Base-by-base conservation (phyloP, 2,329 filamentous ascomycete species). In the Aureobasidium sp. region DNA sequence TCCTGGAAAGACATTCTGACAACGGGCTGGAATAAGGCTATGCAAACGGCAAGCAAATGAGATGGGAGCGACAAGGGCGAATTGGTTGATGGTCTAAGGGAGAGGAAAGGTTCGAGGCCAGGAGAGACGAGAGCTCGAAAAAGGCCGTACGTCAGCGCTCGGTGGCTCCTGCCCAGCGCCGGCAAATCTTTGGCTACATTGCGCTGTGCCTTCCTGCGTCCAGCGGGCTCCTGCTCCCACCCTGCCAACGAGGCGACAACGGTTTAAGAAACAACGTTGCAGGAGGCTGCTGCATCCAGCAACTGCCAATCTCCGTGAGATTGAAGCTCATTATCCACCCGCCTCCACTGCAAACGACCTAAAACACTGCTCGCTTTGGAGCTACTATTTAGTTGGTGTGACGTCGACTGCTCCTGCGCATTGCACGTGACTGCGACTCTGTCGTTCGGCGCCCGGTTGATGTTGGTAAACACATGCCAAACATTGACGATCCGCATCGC, bases 1-100 rank as follows among this genome's bases (percentile, higher is more conserved):
- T 91, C 88, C 77, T 91, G 88, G 69, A 86, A 81, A 76, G 86
- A 87, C 87, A 91, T 91, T 31, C 60, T 40, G 31, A 49, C 12
- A 37, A 49, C 44, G 56, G 56, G 33, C 17, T 24, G 45, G 24
- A 59, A n/a, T 49, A 49, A 48, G 15, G 42, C 45, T 47, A 50
- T 50, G 57, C 57, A 60, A 60, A 60, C 57, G 57, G 57, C 42
- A 59, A 48, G 56, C 33, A 48, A 59, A 59, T 37, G 56, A 59
- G 35, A 27, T 40, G 49, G 44, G 15, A 7, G 42, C 29, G 12
- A 22, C n/a, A n/a, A n/a, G 12, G 14, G 31, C 22, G 44, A 24
- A 22, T 37, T 48, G 56, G 35, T 40, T 48, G 56, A 35, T 49
- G 44, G 33, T 47, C 47, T 39, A 49, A 33, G 56, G 35, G 44